Evolutionary conservation across 768 basidiomycete genomes (phyloP), one percentile per base, ranked within the genome.

Genomic region (Suillus cothurnatus): DNA sequence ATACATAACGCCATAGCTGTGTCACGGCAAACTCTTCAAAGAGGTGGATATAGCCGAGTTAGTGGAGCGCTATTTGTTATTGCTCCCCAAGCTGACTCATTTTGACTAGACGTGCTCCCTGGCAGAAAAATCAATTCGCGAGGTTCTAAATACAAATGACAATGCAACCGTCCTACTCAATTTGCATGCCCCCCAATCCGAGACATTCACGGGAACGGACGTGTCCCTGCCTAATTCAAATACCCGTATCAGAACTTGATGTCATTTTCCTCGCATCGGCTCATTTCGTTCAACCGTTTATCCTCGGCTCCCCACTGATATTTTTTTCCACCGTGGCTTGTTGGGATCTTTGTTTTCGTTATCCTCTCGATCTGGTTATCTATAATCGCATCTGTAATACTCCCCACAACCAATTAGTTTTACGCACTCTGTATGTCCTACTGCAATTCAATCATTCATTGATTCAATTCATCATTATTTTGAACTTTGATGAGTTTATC

Each of bases 1-100:
- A 91, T 94, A 62, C 93, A 94, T 75, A 94, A 93, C 71, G 85
- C 86, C 11, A 91, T 94, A 71, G 81, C 92, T 21, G 84, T 83
- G 64, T 88, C 89, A 70, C 88, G 88, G 53, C 85, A 86, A 23
- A 79, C 85, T 21, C 79, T 92, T 19, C 83, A 87, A 66, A 81
- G 84, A 1, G 78, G 85, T 17, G 85, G 86, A 39, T 86, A 87
- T 67, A 81, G 81, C 63, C 78, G 84, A 70, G 85, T 86, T 71
- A 68, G 85, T 80, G 63, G 39, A 14, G 15, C 1, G 4, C 14
- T 31, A 17, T 34, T 32, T 74, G 31, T 38, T 1, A 0, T 12
- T 38, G 1, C 11, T 15, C 6, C 26, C 21, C 26, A 12, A 23
- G 38, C 53, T 23, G 15, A 26, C 31, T 1, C 26, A 2, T 38